These are phyloP conservation scores for Parmelia sp. DNA, from an alignment of 495 filamentous ascomycete species.

Conservation along the genomic window DNA sequence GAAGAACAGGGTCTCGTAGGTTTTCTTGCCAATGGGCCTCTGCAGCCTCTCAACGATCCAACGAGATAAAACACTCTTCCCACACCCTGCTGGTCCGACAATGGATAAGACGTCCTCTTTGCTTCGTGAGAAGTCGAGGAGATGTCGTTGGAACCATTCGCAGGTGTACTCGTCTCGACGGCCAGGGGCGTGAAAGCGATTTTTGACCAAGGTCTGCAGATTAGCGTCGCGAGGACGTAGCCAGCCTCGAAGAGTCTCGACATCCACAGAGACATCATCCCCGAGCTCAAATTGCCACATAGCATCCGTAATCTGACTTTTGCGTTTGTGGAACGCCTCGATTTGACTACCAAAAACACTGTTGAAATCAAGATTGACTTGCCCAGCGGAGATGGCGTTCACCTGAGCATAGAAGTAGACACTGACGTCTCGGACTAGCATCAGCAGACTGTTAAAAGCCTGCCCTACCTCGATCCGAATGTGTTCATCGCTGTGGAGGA, in stretches of 20 bases:
- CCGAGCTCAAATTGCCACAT: constrained; percentile 39
- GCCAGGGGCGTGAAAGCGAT: constrained; percentile 48
- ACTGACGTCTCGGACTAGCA: constrained; percentile 47
- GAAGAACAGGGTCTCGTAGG: constrained; percentile 25
- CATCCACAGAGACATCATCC: constrained; percentile 50
- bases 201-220: constrained; percentile 44
- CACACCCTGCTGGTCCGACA: constrained; percentile 47
- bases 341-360: constrained; percentile 44
- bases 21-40: constrained; percentile 46
- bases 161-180: constrained; percentile 53
- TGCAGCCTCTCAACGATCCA: constrained; percentile 58
- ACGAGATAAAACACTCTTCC: constrained; percentile 54
- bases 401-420: constrained; percentile 41
- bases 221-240: constrained; percentile 34
- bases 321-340: constrained; percentile 40
- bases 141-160: constrained; percentile 53
- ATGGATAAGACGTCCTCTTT: constrained; percentile 48
- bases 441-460: constrained; percentile 46
- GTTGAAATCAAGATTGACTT: constrained; percentile 42
- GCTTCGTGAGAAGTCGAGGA: constrained; percentile 50
- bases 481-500: constrained; percentile 38
- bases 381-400: constrained; percentile 31
- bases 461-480: constrained; percentile 45
- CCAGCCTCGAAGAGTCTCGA: constrained; percentile 43
- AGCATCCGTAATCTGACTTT: constrained; percentile 40